Percentiles rank a stretch among this genome's conserved stretches.
Conservation (phyloP, 2,329 filamentous ascomycete genomes). For the Penicillium sclerotiorum region DNA sequence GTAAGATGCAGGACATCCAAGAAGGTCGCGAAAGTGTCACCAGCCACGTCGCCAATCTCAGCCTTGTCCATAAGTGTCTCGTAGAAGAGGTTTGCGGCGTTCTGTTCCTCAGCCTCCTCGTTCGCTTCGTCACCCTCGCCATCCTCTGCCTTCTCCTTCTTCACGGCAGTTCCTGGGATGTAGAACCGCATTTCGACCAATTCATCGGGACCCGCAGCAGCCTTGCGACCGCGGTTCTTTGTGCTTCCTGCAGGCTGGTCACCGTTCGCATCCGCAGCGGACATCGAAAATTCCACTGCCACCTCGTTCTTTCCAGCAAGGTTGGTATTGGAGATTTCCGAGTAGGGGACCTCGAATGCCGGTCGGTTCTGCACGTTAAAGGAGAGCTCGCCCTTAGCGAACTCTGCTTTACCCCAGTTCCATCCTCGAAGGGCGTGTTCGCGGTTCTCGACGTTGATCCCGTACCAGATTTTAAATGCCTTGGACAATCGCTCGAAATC, state of each 20-base stretch:
- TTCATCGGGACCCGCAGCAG: constrained; percentile 85
- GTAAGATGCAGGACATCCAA: constrained; percentile 95
- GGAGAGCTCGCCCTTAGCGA: constrained; percentile 88
- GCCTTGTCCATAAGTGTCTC: constrained; percentile 98
- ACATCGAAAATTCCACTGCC: constrained; percentile 86
- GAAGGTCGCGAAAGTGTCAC: constrained; percentile 97
- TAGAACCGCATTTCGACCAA: constrained; percentile 99
- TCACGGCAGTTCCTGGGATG: constrained; percentile 84
- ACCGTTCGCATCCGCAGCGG: constrained; percentile 71
- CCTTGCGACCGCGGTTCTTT: constrained; percentile 79
- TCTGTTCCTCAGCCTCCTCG: constrained; percentile 78
- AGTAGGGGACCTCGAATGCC: constrained; percentile 95
- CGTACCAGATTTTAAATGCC: constrained; percentile 98
- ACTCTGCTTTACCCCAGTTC: constrained; percentile 99
- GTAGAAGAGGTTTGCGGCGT: constrained; percentile 95
- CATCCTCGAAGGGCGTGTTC: constrained; percentile 95
- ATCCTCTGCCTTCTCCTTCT: constrained; percentile 69
- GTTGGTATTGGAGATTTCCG: constrained; percentile 97
- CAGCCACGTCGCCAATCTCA: constrained; percentile 98
- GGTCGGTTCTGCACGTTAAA: constrained; percentile 98
- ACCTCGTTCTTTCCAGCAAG: constrained; percentile 97
- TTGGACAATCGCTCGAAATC: constrained; percentile 90
- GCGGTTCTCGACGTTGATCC: constrained; percentile 84
- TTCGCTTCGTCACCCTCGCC: constrained; percentile 69
- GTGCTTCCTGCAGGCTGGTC: constrained; percentile 71